Conservation (phyloP, 768 basidiomycete species). For the Termitomyces sp. region DNA sequence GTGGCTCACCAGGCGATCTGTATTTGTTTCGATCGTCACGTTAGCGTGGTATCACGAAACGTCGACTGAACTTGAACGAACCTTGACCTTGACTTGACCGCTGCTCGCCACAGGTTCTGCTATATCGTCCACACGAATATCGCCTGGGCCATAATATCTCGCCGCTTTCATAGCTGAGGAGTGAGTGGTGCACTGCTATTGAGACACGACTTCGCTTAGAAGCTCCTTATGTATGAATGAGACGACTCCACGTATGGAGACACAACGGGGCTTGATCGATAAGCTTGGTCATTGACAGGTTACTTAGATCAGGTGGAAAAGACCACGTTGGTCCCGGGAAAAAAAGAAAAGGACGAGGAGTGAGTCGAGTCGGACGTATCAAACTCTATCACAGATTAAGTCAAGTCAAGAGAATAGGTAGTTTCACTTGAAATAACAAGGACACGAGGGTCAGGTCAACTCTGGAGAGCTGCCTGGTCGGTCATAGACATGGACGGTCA, state of each 20-base stretch:
- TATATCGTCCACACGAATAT: constrained; percentile 39
- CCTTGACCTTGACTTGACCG: constrained; percentile 41
- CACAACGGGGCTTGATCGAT: neutral
- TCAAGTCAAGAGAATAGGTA: no score
- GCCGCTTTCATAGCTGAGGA: constrained; percentile 34
- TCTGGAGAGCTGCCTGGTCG: no score
- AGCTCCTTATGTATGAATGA: neutral
- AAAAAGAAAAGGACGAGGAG: neutral
- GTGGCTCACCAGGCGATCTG: constrained; percentile 25
- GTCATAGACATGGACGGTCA: no score
- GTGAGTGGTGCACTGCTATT: neutral
- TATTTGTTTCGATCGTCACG: neutral
- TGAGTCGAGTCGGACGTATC: neutral
- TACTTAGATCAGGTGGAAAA: neutral
- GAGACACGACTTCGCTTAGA: no score
- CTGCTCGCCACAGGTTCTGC: constrained; percentile 27
- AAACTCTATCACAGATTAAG: no score
- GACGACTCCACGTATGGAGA: no score
- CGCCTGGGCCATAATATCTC: constrained; percentile 37
- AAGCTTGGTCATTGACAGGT: no score
- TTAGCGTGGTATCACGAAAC: neutral
- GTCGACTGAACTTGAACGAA: constrained; percentile 11
- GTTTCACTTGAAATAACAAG: no score
- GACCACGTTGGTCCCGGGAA: neutral
- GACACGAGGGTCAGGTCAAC: no score